Base-by-base conservation (phyloP, 345 rosid species). In the Physaria fendleri region DNA sequence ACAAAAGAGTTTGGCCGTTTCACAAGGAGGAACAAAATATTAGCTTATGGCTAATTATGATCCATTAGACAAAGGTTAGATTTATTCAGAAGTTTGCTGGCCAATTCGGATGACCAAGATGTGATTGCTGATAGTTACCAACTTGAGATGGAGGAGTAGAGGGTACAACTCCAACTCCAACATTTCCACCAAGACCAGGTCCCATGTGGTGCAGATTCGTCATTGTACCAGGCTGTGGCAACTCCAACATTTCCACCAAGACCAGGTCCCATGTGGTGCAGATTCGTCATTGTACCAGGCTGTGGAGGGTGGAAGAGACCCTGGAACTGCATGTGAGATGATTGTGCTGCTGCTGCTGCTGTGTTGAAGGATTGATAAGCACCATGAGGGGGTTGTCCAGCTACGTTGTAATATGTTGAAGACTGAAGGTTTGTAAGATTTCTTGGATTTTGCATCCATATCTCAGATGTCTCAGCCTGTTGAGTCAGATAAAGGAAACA, bases 121-220 rank as follows among this genome's bases (percentile, higher is more conserved):
- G 98, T 30, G 95, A 84, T 76, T 82, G 95, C 84, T 85, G 96
- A 62, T 92, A 88, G 11, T 88, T 72, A 71, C 95, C 98, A 8
- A 81, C 84, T 77, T 88, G 96, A 14, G 85, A 81, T 35, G 76
- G 87, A 7, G 95, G 82, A 8, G 90, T 67, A 13, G 83, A 72
- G 8, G 88, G 87, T 13, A 80, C 85, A 54, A 82, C 81, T 22
- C 88, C 95, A 1, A 81, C 91, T 50, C 94, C 96, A 52, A 88
- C 83, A 63, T 78, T 84, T 24, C 83, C 85, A n/a, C 90, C 88
- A 76, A 88, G 74, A n/a, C 84, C 83, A 37, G 90, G 87, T 12
- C 82, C 88, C 71, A 91, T 71, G 72, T 80, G 98, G 76, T 82
- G 97, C 0, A 84, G 82, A 62, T 74, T 80, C 4, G 80, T 77